A percentile compares a stretch with the other conserved stretches of the same genome.
Evolutionary conservation across 257 asterid species (phyloP).

Genomic region (Haberlea rhodopensis): DNA sequence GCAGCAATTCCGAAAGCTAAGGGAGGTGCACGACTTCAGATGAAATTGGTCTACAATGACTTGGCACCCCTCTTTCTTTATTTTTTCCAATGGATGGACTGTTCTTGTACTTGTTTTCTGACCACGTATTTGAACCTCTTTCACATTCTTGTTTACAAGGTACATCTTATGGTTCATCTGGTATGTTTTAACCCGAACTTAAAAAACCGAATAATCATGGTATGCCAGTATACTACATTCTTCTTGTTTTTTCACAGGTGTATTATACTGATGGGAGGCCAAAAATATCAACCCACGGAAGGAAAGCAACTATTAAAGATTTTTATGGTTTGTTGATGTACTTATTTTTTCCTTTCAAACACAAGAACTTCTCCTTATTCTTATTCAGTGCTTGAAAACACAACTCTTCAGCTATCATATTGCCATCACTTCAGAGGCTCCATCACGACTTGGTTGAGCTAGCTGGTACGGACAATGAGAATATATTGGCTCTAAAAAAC

Average conservation of each 20-base stretch:
- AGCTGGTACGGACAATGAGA: slow-evolving; percentile 30
- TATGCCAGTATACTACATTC: neutral
- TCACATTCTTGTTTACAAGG: slow-evolving; percentile 78
- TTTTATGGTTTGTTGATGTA: slow-evolving; percentile 64
- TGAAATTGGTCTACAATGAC: slow-evolving; percentile 76
- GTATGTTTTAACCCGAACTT: neutral
- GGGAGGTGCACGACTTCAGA: slow-evolving; percentile 70
- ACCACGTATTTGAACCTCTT: slow-evolving; percentile 61
- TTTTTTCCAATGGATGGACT: slow-evolving; percentile 74
- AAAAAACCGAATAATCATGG: too few relatives aligned
- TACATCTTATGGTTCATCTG: slow-evolving; percentile 15
- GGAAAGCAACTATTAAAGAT: slow-evolving; percentile 72
- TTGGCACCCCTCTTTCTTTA: slow-evolving; percentile 60
- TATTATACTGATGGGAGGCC: slow-evolving; percentile 73
- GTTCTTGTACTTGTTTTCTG: slow-evolving; percentile 61
- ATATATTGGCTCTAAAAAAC: slow-evolving; percentile 25
- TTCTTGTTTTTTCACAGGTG: slow-evolving; percentile 44
- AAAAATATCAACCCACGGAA: slow-evolving; percentile 54
- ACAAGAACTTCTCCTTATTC: neutral
- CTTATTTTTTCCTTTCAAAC: neutral
- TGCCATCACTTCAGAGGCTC: slow-evolving; percentile 79
- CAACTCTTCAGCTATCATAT: slow-evolving; percentile 60
- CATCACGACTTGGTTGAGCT: slow-evolving; percentile 55
- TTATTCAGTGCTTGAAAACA: neutral
- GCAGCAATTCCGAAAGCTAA: slow-evolving; percentile 78